These are phyloP conservation scores for Phaseolus coccineus DNA, from an alignment of 331 rosid genomes.

Conservation along the genomic window DNA sequence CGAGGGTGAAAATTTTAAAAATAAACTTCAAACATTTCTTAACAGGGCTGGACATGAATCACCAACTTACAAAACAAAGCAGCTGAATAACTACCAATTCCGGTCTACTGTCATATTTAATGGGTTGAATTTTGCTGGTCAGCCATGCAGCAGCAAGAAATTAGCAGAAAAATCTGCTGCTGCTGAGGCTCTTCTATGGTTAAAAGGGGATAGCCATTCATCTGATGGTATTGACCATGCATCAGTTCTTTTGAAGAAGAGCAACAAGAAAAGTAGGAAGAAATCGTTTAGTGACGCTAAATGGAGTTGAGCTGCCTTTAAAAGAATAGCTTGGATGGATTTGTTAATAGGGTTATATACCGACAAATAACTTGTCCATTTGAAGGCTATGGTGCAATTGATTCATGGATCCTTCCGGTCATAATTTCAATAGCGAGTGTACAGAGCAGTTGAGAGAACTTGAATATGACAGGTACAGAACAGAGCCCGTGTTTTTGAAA, in stretches of 20 bases:
- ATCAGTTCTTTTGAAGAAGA: constrained; percentile 72
- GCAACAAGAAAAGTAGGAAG: constrained; percentile 56
- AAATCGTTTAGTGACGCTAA: constrained; percentile 55
- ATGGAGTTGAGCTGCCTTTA: constrained; percentile 58
- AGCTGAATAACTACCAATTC: constrained; percentile 72
- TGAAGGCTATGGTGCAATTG: constrained; percentile 42
- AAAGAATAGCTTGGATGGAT: constrained; percentile 34
- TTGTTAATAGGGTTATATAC: constrained; percentile 30
- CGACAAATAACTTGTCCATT: constrained; percentile 33
- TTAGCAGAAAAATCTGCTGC: constrained; percentile 91
- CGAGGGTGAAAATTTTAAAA: constrained; percentile 65
- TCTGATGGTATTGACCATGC: constrained; percentile 58
- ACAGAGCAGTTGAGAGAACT: constrained; percentile 47
- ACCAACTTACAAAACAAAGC: constrained; percentile 84
- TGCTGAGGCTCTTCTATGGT: constrained; percentile 84
- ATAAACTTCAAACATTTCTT: constrained; percentile 77
- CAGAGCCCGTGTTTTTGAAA: constrained; percentile 43
- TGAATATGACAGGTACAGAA: constrained; percentile 39
- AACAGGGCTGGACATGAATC: constrained; percentile 76
- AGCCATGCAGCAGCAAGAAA: constrained; percentile 73
- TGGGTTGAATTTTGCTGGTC: constrained; percentile 81
- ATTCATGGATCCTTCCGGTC: constrained; percentile 41
- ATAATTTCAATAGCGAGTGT: constrained; percentile 37
- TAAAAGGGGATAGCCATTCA: constrained; percentile 72
- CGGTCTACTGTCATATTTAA: constrained; percentile 84